These are phyloP conservation scores for Rhynchospora pubera DNA, from an alignment of 176 grass and related monocot genomes.

Conservation along the genomic window DNA sequence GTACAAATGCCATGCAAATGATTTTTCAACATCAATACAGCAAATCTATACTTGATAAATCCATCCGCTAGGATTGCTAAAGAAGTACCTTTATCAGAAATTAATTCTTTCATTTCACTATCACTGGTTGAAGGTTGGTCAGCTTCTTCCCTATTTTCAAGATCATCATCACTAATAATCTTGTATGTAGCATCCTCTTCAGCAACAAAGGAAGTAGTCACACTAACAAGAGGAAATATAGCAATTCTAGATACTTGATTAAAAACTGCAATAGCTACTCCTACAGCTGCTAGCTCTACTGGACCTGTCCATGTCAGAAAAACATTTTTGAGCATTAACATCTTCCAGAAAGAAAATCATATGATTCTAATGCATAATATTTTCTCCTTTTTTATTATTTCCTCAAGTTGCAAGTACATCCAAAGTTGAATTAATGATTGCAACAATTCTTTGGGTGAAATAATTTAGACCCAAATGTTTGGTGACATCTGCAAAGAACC, in stretches of 20 bases:
- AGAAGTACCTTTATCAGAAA: constrained; percentile 32
- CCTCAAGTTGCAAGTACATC: neutral
- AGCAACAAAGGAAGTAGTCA: constrained; percentile 95
- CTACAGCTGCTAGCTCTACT: constrained; percentile 76
- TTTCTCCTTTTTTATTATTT: neutral
- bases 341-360: neutral
- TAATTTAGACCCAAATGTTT: neutral
- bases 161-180: constrained; percentile 21
- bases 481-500: neutral
- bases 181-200: constrained; percentile 67
- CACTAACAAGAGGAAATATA: constrained; percentile 85
- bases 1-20: neutral
- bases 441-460: neutral
- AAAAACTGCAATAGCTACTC: constrained; percentile 80
- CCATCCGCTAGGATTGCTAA: neutral
- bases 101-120: constrained; percentile 48
- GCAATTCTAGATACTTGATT: constrained; percentile 86
- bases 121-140: constrained; percentile 14
- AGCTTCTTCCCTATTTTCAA: constrained; percentile 25
- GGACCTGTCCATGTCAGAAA: constrained; percentile 44
- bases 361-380: neutral
- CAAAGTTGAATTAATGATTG: neutral
- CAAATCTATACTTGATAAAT: neutral
- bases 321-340: neutral
- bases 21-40: neutral